Base-by-base conservation (phyloP, 345 rosid species). In the Heritiera littoralis region DNA sequence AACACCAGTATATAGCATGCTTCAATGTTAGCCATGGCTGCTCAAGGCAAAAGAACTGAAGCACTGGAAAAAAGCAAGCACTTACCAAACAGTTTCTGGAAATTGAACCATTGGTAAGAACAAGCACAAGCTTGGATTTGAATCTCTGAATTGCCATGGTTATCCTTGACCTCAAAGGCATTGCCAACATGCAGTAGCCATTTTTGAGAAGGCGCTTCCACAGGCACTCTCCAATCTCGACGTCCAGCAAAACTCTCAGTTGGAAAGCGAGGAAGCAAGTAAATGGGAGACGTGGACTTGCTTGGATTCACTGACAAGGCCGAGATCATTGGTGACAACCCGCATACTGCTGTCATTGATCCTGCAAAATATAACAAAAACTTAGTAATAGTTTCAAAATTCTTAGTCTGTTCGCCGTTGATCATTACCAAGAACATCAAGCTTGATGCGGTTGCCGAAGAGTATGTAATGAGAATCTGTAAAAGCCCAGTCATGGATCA, bases 401-500 rank as follows among this genome's bases (percentile, higher is more conserved):
- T 48, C 51, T 18, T 14, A 55, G 55, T 18, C 23, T 18, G 3
- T 35, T 55, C 3, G 41, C 35, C 9, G 3, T 12, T 28, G 15
- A 23, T 46, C n/a, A 23, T 82, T 88, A 91, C 99, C 98, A 7
- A 87, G 51, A 65, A 89, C 73, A 74, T 95, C 88, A 28, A 93
- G 90, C 85, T 90, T 93, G 77, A 93, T 89, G 41, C 98, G 88
- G 51, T 95, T 95, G 49, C 90, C 96, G 46, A 91, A 95, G 30
- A 93, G 69, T 75, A 95, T 85, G 77, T 95, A 95, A 66, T 92
- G 88, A 55, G 90, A 84, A 35, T 93, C 96, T 0, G 96, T 95
- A 78, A 93, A 89, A 8, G 99, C 99, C 99, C 98, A 95, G 17
- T 95, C 99, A 67, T 95, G 99, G 74, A 93, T 90, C 98, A 95